These are phyloP conservation scores for Agapanthus africanus DNA, from an alignment of 106 monocot genomes.

Conservation along the genomic window DNA sequence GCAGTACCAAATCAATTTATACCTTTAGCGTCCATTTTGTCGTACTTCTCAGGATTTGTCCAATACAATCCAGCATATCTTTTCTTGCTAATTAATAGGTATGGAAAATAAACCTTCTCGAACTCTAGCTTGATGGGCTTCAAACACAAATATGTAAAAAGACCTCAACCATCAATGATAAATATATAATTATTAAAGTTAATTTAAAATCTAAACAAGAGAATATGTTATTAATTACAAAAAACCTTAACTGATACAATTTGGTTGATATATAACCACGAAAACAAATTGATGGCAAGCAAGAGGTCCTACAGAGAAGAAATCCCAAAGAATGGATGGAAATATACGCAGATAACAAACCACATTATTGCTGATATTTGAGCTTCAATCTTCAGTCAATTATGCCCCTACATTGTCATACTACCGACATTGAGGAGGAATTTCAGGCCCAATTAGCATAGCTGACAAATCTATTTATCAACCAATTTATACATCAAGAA, in stretches of 20 bases:
- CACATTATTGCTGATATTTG: background rate
- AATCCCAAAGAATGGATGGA: background rate
- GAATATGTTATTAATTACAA: background rate
- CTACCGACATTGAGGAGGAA: background rate
- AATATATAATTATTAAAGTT: background rate
- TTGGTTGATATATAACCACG: background rate
- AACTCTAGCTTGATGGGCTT: constrained; percentile 99
- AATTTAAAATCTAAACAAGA: constrained; percentile 1
- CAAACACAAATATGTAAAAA: constrained; percentile 18
- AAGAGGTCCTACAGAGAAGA: background rate
- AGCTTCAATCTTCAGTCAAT: background rate
- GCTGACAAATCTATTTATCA: background rate
- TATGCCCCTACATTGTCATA: background rate
- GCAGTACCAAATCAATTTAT: constrained; percentile 10
- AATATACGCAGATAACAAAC: background rate
- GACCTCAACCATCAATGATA: constrained; percentile 2
- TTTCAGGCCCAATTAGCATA: background rate
- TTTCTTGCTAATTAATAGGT: constrained; percentile 97
- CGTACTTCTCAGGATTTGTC: constrained; percentile 90
- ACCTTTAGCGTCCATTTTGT: constrained; percentile 99
- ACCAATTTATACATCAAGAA: background rate
- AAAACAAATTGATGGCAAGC: background rate
- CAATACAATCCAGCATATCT: constrained; percentile 97
- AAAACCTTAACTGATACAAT: background rate
- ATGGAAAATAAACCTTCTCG: constrained; percentile 98